Conservation (phyloP, 2,329 filamentous ascomycete species). For the Aspergillus eucalypticola region DNA sequence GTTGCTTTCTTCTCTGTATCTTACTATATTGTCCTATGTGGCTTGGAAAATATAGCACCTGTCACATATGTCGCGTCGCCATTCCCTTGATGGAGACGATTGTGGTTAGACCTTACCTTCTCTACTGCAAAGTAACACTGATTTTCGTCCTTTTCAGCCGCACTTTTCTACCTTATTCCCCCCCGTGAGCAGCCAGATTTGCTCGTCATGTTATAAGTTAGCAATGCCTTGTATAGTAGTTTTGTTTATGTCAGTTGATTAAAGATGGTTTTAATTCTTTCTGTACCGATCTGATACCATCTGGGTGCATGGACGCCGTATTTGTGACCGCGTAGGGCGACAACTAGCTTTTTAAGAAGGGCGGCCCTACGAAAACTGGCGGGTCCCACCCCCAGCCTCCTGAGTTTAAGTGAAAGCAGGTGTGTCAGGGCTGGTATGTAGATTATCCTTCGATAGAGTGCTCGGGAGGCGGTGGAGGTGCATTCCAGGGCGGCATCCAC, state of each 20-base stretch:
- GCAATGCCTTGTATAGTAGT: constrained; percentile 8
- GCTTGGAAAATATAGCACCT: constrained; percentile 28
- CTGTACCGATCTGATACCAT: neutral
- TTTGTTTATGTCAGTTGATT: neutral
- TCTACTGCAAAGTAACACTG: constrained; percentile 22
- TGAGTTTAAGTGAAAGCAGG: neutral
- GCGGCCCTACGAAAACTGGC: too few relatives aligned
- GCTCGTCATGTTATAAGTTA: constrained; percentile 1
- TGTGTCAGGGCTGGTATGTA: neutral
- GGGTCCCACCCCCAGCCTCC: neutral
- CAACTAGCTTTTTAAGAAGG: too few relatives aligned
- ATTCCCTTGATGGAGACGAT: constrained; percentile 18
- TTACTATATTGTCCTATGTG: constrained; percentile 36
- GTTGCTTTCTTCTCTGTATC: constrained; percentile 40
- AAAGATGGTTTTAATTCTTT: neutral
- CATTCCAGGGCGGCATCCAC: constrained; percentile 5
- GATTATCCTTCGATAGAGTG: neutral
- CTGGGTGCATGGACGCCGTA: neutral
- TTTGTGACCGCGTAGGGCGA: too few relatives aligned
- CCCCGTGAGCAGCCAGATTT: neutral
- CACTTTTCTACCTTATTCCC: neutral
- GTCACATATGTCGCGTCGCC: constrained; percentile 26
- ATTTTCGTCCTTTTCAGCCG: constrained; percentile 11
- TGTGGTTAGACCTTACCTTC: constrained; percentile 27
- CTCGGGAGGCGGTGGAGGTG: neutral